Base-by-base conservation (phyloP, 2,329 filamentous ascomycete genomes). In the Curvularia eragrostidis region DNA sequence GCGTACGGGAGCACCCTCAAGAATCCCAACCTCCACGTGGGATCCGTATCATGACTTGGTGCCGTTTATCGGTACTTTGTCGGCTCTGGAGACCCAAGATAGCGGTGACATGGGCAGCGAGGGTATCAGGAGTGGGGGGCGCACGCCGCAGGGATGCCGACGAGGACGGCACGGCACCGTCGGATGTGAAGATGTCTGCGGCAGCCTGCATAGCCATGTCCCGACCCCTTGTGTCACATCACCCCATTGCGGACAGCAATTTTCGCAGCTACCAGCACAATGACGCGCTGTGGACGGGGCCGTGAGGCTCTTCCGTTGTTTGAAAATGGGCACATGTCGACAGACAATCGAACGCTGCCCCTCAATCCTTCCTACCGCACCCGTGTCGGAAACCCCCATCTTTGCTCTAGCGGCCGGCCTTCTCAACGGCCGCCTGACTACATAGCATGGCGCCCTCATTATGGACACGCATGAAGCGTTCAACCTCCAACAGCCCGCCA, bases 381-480 rank as follows among this genome's bases (percentile, higher is more conserved):
- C 7, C 41, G 41, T 24, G 36, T 24, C 30, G 19, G 24, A 34
- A 23, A 43, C 50, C 54, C 71, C 72, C 72, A 73, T 73, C 69
- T 63, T 73, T 66, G 61, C 58, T 39, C 58, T 65, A 65, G 65
- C 57, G 62, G 55, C 56, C 60, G 39, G 32, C 52, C 34, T 34
- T 48, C 53, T 36, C 18, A 56, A 56, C 19, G 30, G 30, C 42
- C 52, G 34, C 23, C 48, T 44, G 50, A 56, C 48, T 57, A 69
- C 68, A 70, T 67, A 75, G 62, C 56, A 76, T 76, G 73, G 60
- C 71, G 51, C 63, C 68, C 50, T 67, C 67, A 51, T 58, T 74
- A 64, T 75, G 67, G 70, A 66, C 57, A 57, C 53, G 74, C 63
- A 73, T 75, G 72, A 76, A 75, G 71, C 71, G 73, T 47, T 63